Evolutionary conservation across 257 asterid species (phyloP).

Genomic region (Solanum pinnatisectum): DNA sequence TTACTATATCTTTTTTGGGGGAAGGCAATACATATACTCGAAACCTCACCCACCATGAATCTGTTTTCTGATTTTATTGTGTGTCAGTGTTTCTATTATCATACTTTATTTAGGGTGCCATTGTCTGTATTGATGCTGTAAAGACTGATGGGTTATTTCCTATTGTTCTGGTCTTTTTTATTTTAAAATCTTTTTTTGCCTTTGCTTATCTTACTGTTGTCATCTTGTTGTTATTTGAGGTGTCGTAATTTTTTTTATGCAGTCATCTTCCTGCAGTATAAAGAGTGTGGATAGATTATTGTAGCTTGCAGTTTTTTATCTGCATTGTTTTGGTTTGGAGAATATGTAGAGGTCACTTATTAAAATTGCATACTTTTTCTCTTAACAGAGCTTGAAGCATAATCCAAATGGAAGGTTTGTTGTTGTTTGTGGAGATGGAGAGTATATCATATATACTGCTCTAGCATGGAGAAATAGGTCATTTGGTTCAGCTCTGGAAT

Average conservation of each 20-base stretch:
- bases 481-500: constrained; percentile 89
- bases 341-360: neutral
- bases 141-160: neutral
- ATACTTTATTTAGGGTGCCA: neutral
- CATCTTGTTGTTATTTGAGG: neutral
- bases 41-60: neutral
- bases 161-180: neutral
- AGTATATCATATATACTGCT: constrained; percentile 90
- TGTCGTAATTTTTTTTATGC: neutral
- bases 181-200: neutral
- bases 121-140: neutral
- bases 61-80: neutral
- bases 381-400: constrained; percentile 79
- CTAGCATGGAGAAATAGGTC: constrained; percentile 99
- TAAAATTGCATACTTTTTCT: neutral
- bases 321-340: neutral
- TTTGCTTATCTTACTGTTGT: neutral
- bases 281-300: neutral
- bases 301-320: neutral
- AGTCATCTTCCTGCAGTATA: neutral
- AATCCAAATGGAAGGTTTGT: constrained; percentile 98
- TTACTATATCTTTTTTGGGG: neutral
- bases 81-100: neutral
- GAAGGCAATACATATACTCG: neutral
- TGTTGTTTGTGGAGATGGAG: constrained; percentile 99